Evolutionary conservation across 2,329 filamentous ascomycete species (phyloP).

Genomic region (Tolypocladium album): DNA sequence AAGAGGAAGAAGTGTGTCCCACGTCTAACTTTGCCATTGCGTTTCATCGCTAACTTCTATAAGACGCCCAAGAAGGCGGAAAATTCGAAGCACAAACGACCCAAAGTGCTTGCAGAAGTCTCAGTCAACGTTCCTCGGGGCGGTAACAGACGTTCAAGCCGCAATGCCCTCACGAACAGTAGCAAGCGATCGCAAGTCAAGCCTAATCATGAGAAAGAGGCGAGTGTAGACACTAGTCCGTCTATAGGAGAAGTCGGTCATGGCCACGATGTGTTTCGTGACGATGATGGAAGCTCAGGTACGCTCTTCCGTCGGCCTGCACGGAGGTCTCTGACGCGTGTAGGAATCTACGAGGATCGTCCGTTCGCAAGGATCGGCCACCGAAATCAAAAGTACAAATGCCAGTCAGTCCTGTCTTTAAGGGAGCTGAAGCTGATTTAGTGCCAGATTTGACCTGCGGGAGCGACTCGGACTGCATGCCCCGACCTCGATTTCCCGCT

Average conservation of each 20-base stretch:
- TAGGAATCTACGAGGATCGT: slow-evolving; percentile 14
- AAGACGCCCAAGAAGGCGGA: slow-evolving; percentile 19
- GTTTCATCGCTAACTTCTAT: slow-evolving; percentile 3
- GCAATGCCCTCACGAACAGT: slow-evolving; percentile 6
- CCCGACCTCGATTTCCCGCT: slow-evolving; percentile 25
- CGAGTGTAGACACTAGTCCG: slow-evolving; percentile 7
- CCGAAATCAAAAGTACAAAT: slow-evolving; percentile 14
- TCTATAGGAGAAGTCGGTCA: slow-evolving; percentile 10
- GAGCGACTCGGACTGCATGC: slow-evolving; percentile 22
- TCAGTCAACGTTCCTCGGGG: slow-evolving; percentile 22
- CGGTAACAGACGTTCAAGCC: slow-evolving; percentile 11
- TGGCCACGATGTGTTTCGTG: slow-evolving; percentile 18
- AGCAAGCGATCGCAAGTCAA: slow-evolving; percentile 10
- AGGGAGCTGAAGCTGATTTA: slow-evolving; percentile 3
- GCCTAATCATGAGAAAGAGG: slow-evolving; percentile 5
- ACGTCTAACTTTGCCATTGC: not conserved
- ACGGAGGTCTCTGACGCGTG: slow-evolving; percentile 7
- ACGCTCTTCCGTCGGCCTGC: slow-evolving; percentile 2
- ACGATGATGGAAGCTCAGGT: slow-evolving; percentile 16
- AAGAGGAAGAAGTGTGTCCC: slow-evolving; percentile 31
- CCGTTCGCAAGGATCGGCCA: slow-evolving; percentile 9
- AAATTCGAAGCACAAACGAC: slow-evolving; percentile 19
- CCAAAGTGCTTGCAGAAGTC: slow-evolving; percentile 20
- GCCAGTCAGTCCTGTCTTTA: not conserved
- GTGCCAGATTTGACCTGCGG: slow-evolving; percentile 19